Conservation (phyloP, 257 asterid genomes). For the Henckelia pumila region DNA sequence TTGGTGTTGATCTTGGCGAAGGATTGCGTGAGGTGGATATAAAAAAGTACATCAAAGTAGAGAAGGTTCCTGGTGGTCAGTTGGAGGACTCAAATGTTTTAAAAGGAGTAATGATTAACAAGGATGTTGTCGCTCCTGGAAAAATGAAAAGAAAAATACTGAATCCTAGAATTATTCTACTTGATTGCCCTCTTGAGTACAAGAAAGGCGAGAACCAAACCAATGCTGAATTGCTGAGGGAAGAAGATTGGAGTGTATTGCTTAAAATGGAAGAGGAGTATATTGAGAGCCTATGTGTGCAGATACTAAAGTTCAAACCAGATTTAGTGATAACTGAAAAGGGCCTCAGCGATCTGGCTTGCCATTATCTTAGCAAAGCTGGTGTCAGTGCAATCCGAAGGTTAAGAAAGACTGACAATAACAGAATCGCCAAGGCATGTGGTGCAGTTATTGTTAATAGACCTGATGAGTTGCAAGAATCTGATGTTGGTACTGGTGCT, state of each 20-base stretch:
- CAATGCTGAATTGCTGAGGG: slow-evolving; percentile 84
- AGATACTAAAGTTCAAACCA: slow-evolving; percentile 78
- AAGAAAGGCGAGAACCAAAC: slow-evolving; percentile 99
- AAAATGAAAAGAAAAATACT: slow-evolving; percentile 87
- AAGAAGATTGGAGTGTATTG: slow-evolving; percentile 91
- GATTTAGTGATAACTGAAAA: slow-evolving; percentile 87
- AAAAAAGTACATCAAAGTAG: slow-evolving; percentile 89
- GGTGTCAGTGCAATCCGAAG: slow-evolving; percentile 98
- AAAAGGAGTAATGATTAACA: slow-evolving; percentile 91
- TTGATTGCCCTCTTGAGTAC: slow-evolving; percentile 92
- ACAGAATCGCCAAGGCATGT: slow-evolving; percentile 94
- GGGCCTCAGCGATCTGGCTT: slow-evolving; percentile 89
- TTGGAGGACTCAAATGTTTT: slow-evolving; percentile 91
- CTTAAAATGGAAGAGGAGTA: slow-evolving; percentile 96
- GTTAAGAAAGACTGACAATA: slow-evolving; percentile 82
- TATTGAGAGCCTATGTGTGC: slow-evolving; percentile 71
- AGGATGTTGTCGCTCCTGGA: slow-evolving; percentile 96
- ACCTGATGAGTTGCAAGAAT: slow-evolving; percentile 95
- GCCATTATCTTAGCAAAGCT: slow-evolving; percentile 88
- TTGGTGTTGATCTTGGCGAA: slow-evolving; percentile 87
- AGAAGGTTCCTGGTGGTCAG: slow-evolving; percentile 95
- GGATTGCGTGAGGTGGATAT: slow-evolving; percentile 94
- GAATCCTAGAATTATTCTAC: slow-evolving; percentile 89
- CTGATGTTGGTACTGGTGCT: slow-evolving; percentile 95
- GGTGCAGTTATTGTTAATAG: slow-evolving; percentile 95